A percentile compares a stretch with the other conserved stretches of the same genome.
Conservation (phyloP, 805 yeast genomes). For the Cyberlindnera euphorbiiphila region DNA sequence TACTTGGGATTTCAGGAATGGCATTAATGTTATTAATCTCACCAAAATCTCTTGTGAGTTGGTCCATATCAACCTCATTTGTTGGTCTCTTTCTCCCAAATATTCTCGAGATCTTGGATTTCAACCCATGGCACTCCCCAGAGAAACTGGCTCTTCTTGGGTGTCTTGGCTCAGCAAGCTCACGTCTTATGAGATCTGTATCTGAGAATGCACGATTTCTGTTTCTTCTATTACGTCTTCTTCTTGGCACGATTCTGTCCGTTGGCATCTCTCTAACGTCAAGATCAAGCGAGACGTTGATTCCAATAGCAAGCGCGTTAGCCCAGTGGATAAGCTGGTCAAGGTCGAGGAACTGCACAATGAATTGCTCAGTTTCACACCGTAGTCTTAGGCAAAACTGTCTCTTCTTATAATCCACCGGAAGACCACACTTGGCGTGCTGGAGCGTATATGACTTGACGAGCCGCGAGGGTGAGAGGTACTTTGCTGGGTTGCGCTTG, state of each 20-base stretch:
- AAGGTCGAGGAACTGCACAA: slow-evolving; percentile 58
- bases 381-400: slow-evolving; percentile 69
- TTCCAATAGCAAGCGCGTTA: slow-evolving; percentile 64
- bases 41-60: slow-evolving; percentile 6
- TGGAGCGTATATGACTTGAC: slow-evolving; percentile 76
- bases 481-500: slow-evolving; percentile 13
- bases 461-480: slow-evolving; percentile 29
- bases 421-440: slow-evolving; percentile 78
- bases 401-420: slow-evolving; percentile 75
- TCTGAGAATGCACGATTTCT: slow-evolving; percentile 28
- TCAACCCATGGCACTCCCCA: slow-evolving; percentile 10
- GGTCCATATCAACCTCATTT: slow-evolving; percentile 7
- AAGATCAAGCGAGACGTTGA: slow-evolving; percentile 75
- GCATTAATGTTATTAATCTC: background rate
- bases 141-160: slow-evolving; percentile 23
- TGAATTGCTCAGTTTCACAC: slow-evolving; percentile 77
- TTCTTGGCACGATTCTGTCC: slow-evolving; percentile 76
- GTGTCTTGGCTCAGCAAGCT: slow-evolving; percentile 22
- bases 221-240: slow-evolving; percentile 47
- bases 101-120: slow-evolving; percentile 13
- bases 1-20: background rate
- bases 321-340: slow-evolving; percentile 79
- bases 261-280: slow-evolving; percentile 67
- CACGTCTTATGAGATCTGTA: slow-evolving; percentile 26
- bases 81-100: slow-evolving; percentile 15